Evolutionary conservation across 177 flowering plant species (phyloP).

Genomic region (Telopea speciosissima): DNA sequence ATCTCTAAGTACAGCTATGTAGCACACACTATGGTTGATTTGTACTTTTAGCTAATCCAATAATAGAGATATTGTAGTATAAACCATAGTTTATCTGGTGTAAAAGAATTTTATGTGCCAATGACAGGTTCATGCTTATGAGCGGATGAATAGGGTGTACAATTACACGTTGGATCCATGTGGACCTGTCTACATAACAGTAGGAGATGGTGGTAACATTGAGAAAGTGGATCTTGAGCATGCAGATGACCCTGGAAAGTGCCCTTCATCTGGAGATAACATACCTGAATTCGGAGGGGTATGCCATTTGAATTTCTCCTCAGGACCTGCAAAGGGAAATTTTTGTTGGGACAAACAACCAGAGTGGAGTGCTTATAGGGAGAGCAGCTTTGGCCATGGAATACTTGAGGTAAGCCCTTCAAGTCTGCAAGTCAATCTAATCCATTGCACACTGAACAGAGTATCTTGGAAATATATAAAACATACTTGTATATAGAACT

Average conservation of each 20-base stretch:
- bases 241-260: constrained; percentile 89
- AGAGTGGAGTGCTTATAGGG: constrained; percentile 91
- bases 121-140: constrained; percentile 84
- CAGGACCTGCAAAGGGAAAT: constrained; percentile 71
- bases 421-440: background rate
- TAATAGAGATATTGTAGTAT: no score
- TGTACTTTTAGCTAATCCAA: background rate
- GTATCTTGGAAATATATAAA: background rate
- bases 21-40: no score
- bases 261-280: constrained; percentile 60
- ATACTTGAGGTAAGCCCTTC: constrained; percentile 62
- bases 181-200: constrained; percentile 72
- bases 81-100: no score
- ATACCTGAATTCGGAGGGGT: constrained; percentile 68
- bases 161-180: constrained; percentile 71
- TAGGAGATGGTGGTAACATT: constrained; percentile 90
- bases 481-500: background rate
- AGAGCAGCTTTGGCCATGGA: constrained; percentile 98
- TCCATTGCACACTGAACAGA: background rate
- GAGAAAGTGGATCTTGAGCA: constrained; percentile 62
- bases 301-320: constrained; percentile 66
- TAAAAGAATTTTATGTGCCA: no score
- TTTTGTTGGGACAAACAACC: constrained; percentile 93
- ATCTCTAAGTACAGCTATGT: no score
- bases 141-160: constrained; percentile 75